Evolutionary conservation across 352 stramenopile species (phyloP).

Genomic region (Plasmopara halstedii): DNA sequence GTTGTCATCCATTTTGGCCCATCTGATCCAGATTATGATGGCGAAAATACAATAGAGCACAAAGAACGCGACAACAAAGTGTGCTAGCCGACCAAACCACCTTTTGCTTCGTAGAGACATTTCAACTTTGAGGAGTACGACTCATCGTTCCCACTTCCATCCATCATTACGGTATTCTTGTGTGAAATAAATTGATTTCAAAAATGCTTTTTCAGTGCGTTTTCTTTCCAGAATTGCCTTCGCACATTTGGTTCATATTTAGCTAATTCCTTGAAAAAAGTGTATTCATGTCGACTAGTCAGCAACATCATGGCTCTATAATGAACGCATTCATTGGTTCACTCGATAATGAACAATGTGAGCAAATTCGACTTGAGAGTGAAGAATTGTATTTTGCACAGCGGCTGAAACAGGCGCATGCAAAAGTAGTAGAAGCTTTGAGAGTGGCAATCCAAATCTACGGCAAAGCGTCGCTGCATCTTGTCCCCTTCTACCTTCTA

Average conservation of each 20-base stretch:
- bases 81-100: conserved; percentile 1
- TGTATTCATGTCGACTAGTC: conserved; percentile 8
- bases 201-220: background rate
- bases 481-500: conserved; percentile 62
- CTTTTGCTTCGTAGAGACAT: conserved; percentile 5
- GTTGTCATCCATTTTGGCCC: conserved; percentile 17
- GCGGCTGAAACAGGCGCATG: conserved; percentile 37
- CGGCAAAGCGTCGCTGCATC: conserved; percentile 39
- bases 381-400: conserved; percentile 48
- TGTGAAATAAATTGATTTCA: background rate
- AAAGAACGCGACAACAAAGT: conserved; percentile 10
- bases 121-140: background rate
- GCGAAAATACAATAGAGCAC: conserved; percentile 20
- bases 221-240: background rate
- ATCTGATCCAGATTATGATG: conserved; percentile 24
- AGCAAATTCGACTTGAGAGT: conserved; percentile 46
- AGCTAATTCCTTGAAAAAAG: conserved; percentile 3
- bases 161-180: background rate
- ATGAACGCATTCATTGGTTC: conserved; percentile 2
- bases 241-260: too few species aligned
- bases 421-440: conserved; percentile 35
- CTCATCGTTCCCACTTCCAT: background rate
- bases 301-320: conserved; percentile 8
- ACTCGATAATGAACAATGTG: conserved; percentile 23
- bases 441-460: conserved; percentile 39